Evolutionary conservation across 805 yeast genomes (phyloP).

Genomic region (Suhomyces kilbournensis): DNA sequence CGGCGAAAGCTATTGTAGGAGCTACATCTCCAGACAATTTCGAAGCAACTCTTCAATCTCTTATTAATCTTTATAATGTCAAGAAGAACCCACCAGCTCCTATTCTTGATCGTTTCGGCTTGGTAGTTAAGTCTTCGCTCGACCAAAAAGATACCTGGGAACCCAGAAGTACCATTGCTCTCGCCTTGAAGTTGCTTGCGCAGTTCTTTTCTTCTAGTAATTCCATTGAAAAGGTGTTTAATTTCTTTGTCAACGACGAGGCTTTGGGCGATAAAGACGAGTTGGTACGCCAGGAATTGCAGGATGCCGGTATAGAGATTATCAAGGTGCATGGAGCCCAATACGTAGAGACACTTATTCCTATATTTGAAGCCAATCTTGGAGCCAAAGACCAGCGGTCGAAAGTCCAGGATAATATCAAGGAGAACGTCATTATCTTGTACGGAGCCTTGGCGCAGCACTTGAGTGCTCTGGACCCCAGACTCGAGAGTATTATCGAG

Average conservation of each 20-base stretch:
- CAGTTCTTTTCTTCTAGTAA: conserved; percentile 37
- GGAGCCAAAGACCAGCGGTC: conserved; percentile 47
- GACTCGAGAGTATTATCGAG: conserved; percentile 64
- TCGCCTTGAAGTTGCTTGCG: conserved; percentile 57
- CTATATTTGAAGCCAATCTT: conserved; percentile 73
- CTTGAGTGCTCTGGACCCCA: conserved; percentile 59
- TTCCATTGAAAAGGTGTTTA: conserved; percentile 53
- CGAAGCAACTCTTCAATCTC: conserved; percentile 34
- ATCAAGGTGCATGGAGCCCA: conserved; percentile 63
- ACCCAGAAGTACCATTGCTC: conserved; percentile 76
- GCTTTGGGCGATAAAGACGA: conserved; percentile 75
- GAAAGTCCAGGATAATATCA: conserved; percentile 56
- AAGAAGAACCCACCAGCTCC: conserved; percentile 76
- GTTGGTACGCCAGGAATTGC: conserved; percentile 74
- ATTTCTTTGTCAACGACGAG: conserved; percentile 57
- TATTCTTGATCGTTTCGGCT: conserved; percentile 73
- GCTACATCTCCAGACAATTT: conserved; percentile 35
- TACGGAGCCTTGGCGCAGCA: conserved; percentile 93
- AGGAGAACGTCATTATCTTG: conserved; percentile 77
- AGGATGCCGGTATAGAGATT: conserved; percentile 81
- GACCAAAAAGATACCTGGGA: conserved; percentile 80
- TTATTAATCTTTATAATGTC: conserved; percentile 55
- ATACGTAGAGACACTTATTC: conserved; percentile 70
- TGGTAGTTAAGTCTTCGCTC: conserved; percentile 59
- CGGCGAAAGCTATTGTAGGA: conserved; percentile 68